Conservation (phyloP, 2,329 filamentous ascomycete species). For the Trichoderma semiorbis region DNA sequence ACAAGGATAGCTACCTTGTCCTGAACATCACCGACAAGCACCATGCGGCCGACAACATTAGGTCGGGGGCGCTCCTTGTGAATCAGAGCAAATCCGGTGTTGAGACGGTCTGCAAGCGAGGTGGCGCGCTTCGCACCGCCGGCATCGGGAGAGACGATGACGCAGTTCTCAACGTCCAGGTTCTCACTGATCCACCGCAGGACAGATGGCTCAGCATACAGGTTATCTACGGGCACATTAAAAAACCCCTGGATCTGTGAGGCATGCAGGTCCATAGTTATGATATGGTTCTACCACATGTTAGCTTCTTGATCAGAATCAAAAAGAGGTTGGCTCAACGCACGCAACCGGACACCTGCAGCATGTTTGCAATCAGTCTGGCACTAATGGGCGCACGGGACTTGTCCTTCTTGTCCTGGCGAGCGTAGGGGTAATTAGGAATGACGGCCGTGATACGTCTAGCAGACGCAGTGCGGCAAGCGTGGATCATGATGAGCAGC, state of each 20-base stretch:
- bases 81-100: conserved; percentile 88
- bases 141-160: conserved; percentile 93
- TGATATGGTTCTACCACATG: conserved; percentile 51
- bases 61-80: conserved; percentile 88
- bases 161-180: conserved; percentile 73
- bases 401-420: conserved; percentile 95
- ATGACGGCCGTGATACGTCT: conserved; percentile 92
- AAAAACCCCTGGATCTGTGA: conserved; percentile 96
- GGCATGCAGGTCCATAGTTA: conserved; percentile 94
- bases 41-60: conserved; percentile 90
- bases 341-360: conserved; percentile 83
- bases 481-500: conserved; percentile 96
- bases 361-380: conserved; percentile 95
- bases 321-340: conserved; percentile 19
- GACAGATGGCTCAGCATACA: conserved; percentile 92
- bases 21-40: conserved; percentile 86
- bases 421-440: conserved; percentile 93
- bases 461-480: conserved; percentile 67
- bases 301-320: conserved; percentile 8
- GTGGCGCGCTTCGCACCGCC: conserved; percentile 93
- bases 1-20: conserved; percentile 94
- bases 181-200: conserved; percentile 90
- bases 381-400: conserved; percentile 94
- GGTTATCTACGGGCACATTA: conserved; percentile 71
- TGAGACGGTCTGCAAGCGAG: conserved; percentile 86